These are phyloP conservation scores for Corrigiola litoralis DNA, from an alignment of 179 eudicot species.

Conservation along the genomic window DNA sequence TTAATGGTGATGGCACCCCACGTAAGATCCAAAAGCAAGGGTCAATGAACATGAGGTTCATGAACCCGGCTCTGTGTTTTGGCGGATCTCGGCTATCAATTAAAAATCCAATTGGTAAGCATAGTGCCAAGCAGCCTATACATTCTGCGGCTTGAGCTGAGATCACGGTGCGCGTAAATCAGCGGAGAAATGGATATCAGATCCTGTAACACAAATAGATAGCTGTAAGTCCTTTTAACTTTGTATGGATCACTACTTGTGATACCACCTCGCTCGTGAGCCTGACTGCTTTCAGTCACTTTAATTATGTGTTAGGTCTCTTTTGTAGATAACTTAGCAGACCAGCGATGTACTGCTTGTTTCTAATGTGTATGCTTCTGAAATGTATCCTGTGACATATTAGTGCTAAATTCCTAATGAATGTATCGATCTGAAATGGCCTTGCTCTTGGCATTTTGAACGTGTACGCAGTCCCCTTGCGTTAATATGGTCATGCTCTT, in stretches of 20 bases:
- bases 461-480: no score
- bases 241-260: slow-evolving; percentile 18
- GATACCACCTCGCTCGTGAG: slow-evolving; percentile 5
- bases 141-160: slow-evolving; percentile 3
- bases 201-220: neutral
- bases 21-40: slow-evolving; percentile 31
- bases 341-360: neutral
- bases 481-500: no score
- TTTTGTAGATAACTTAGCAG: slow-evolving; percentile 14
- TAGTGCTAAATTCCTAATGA: no score
- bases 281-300: neutral
- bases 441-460: no score
- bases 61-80: slow-evolving; percentile 65
- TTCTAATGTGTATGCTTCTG: slow-evolving; percentile 4
- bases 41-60: slow-evolving; percentile 35
- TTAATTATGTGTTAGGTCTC: slow-evolving; percentile 6
- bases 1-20: slow-evolving; percentile 28
- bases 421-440: no score
- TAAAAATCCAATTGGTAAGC: slow-evolving; percentile 28
- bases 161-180: neutral
- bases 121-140: slow-evolving; percentile 16
- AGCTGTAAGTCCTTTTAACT: slow-evolving; percentile 6
- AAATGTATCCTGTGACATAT: slow-evolving; percentile 11
- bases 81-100: slow-evolving; percentile 39
- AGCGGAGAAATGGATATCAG: neutral